These are phyloP conservation scores for Hanseniaspora valbyensis DNA, from an alignment of 805 yeast genomes.

Conservation along the genomic window DNA sequence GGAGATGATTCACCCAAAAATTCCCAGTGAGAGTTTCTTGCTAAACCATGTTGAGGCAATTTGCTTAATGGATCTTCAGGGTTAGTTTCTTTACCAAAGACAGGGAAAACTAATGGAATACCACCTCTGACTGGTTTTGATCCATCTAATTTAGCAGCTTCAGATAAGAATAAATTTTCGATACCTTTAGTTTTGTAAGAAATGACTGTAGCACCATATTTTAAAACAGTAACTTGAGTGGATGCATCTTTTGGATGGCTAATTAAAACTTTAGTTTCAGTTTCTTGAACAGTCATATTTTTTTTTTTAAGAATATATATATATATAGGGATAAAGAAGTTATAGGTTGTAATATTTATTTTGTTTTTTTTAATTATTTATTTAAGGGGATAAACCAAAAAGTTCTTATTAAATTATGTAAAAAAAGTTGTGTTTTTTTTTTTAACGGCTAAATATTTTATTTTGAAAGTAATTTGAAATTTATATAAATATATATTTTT, in stretches of 20 bases:
- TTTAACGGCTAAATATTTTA: too few species aligned
- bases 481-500: too few species aligned
- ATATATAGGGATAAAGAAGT: too few species aligned
- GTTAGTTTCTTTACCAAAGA: slow-evolving; percentile 51
- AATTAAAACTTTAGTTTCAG: slow-evolving; percentile 50
- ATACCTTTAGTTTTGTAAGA: slow-evolving; percentile 66
- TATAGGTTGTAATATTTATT: too few species aligned
- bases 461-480: too few species aligned
- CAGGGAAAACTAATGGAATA: slow-evolving; percentile 91
- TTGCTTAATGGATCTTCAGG: slow-evolving; percentile 43
- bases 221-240: slow-evolving; percentile 57
- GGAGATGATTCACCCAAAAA: slow-evolving; percentile 68
- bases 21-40: slow-evolving; percentile 85
- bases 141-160: slow-evolving; percentile 79
- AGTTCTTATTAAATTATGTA: too few species aligned
- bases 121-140: slow-evolving; percentile 95
- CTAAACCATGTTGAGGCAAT: slow-evolving; percentile 95
- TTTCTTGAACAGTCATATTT: slow-evolving; percentile 55
- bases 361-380: too few species aligned
- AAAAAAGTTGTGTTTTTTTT: too few species aligned
- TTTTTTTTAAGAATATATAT: neutral
- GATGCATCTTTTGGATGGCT: slow-evolving; percentile 41
- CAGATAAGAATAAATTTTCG: slow-evolving; percentile 76
- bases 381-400: too few species aligned
- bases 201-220: slow-evolving; percentile 77